phyloP scores from a whole-genome alignment of 306 rosid genomes.

The Quercus dentata region DNA sequence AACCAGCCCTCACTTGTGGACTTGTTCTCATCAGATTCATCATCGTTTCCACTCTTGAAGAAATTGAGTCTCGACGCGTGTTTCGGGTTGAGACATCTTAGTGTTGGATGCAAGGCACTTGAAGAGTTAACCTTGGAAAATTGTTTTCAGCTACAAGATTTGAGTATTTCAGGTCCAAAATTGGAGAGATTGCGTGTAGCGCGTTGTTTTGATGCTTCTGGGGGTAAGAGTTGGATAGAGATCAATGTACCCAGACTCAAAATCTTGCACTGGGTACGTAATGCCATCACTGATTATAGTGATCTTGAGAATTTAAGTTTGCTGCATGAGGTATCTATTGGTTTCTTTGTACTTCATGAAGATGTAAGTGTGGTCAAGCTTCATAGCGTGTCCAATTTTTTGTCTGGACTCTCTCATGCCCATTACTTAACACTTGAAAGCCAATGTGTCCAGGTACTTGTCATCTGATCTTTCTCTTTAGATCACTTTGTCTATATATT shows the following conservation, averaged over 20 bases:
- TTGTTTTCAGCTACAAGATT: constrained; percentile 45
- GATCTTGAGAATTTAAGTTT: constrained; percentile 27
- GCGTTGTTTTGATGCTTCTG: constrained; percentile 49
- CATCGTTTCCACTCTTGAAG: constrained; percentile 52
- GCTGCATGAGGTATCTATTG: constrained; percentile 52
- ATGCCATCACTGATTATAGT: constrained; percentile 41
- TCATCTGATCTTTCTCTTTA: not conserved
- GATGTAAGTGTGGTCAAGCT: constrained; percentile 41
- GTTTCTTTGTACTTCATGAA: constrained; percentile 31
- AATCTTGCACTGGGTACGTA: constrained; percentile 45
- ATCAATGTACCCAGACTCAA: constrained; percentile 47
- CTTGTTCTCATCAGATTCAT: constrained; percentile 42
- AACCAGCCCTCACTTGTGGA: constrained; percentile 52
- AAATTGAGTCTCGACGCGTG: constrained; percentile 51
- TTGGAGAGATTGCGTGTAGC: constrained; percentile 34
- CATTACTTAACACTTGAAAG: constrained; percentile 45
- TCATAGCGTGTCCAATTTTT: constrained; percentile 46
- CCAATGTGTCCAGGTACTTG: constrained; percentile 60
- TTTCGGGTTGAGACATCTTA: constrained; percentile 45
- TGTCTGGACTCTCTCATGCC: constrained; percentile 49
- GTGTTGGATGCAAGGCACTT: constrained; percentile 43
- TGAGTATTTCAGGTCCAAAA: constrained; percentile 48
- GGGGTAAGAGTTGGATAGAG: constrained; percentile 46
- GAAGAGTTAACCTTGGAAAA: constrained; percentile 47
- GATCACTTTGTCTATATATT: not conserved